phyloP scores from a whole-genome alignment of 2,329 filamentous ascomycete species.

The Paraconiothyrium sp. region DNA sequence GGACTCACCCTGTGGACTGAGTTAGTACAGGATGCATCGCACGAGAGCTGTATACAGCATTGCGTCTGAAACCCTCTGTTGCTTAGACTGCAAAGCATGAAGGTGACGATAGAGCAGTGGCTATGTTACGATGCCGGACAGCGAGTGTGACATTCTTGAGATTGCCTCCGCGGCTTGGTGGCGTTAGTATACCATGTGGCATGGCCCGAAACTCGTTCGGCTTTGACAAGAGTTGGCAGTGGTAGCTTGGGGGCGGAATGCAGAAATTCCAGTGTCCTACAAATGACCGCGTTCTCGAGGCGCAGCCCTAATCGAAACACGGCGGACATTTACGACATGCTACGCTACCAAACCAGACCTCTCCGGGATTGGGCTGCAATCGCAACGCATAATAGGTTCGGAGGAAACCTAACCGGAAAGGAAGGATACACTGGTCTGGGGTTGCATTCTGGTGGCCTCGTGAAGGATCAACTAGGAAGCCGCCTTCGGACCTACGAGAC shows the following conservation, averaged over 20 bases:
- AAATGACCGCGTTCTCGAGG: conserved; percentile 14
- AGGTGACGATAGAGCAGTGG: not conserved
- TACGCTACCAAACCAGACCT: not conserved
- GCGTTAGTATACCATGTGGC: no score
- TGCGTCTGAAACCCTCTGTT: not conserved
- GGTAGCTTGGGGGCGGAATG: conserved; percentile 13
- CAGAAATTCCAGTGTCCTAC: conserved; percentile 1
- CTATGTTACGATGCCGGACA: not conserved
- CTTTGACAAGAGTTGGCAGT: not conserved
- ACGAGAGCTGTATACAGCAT: not conserved
- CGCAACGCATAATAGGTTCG: conserved; percentile 11
- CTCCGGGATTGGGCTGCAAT: conserved; percentile 16
- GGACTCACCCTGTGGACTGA: not conserved
- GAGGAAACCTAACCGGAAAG: conserved; percentile 1
- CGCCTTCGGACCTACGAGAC: conserved; percentile 17
- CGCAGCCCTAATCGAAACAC: conserved; percentile 11
- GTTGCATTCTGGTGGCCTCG: conserved; percentile 18
- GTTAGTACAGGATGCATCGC: not conserved
- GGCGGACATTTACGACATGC: conserved; percentile 6
- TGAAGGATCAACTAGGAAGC: conserved; percentile 27
- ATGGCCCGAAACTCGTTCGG: not conserved
- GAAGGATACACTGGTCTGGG: conserved; percentile 11
- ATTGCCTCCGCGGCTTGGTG: not conserved
- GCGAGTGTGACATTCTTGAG: not conserved
- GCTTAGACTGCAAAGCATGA: not conserved